phyloP scores from a whole-genome alignment of 2,329 filamentous ascomycete species.

The Botryosphaeria dothidea region DNA sequence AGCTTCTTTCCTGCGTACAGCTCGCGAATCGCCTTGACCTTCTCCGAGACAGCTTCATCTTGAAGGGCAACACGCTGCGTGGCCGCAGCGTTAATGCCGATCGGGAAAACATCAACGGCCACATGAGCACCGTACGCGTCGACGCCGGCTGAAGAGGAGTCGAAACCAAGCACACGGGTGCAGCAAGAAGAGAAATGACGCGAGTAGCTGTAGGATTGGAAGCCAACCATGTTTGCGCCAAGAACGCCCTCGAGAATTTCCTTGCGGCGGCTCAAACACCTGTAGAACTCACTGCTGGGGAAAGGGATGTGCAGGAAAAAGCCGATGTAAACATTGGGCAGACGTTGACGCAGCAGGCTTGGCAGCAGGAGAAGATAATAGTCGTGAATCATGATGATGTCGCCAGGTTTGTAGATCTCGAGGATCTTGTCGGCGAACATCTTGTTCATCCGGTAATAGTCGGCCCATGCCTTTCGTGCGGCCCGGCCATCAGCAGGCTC shows the following conservation, averaged over 20 bases:
- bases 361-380: slow-evolving; percentile 91
- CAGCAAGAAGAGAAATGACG: slow-evolving; percentile 94
- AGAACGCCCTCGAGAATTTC: slow-evolving; percentile 88
- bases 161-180: slow-evolving; percentile 86
- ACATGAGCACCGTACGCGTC: slow-evolving; percentile 88
- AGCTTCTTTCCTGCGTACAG: slow-evolving; percentile 90
- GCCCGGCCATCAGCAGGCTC: slow-evolving; percentile 82
- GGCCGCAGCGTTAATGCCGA: slow-evolving; percentile 85
- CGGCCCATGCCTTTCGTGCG: slow-evolving; percentile 82
- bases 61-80: slow-evolving; percentile 76
- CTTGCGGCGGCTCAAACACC: slow-evolving; percentile 83
- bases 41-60: slow-evolving; percentile 68
- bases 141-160: slow-evolving; percentile 80
- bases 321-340: slow-evolving; percentile 88
- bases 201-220: slow-evolving; percentile 94
- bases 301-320: slow-evolving; percentile 96
- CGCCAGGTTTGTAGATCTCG: slow-evolving; percentile 86
- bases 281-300: slow-evolving; percentile 92
- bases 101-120: slow-evolving; percentile 89
- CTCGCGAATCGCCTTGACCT: slow-evolving; percentile 68
- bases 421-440: slow-evolving; percentile 88
- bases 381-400: slow-evolving; percentile 90
- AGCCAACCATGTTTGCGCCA: slow-evolving; percentile 89
- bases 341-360: slow-evolving; percentile 79
- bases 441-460: slow-evolving; percentile 92